These are phyloP conservation scores for Ganoderma resinaceum DNA, from an alignment of 1,284 basidiomycete genomes.

Conservation along the genomic window DNA sequence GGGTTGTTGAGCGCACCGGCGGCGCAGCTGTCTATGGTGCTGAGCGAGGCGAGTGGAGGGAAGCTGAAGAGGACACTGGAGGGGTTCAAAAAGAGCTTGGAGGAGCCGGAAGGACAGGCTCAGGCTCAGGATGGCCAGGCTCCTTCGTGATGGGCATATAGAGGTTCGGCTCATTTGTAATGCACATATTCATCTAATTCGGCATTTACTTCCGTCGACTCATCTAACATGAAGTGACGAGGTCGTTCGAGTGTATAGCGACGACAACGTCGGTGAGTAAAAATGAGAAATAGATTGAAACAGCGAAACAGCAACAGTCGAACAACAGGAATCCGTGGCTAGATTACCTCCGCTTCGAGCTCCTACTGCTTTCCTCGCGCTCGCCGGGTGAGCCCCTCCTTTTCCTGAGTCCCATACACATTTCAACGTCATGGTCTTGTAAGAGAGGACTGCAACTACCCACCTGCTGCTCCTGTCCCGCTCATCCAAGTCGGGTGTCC, in stretches of 20 bases:
- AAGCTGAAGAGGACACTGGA: slow-evolving; percentile 78
- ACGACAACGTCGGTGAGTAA: neutral
- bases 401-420: slow-evolving; percentile 34
- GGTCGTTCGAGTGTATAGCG: neutral
- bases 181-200: slow-evolving; percentile 28
- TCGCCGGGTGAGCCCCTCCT: slow-evolving; percentile 40
- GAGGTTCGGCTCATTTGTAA: slow-evolving; percentile 20
- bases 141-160: slow-evolving; percentile 21
- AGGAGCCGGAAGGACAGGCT: slow-evolving; percentile 47
- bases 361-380: slow-evolving; percentile 38
- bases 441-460: slow-evolving; percentile 17
- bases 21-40: slow-evolving; percentile 69
- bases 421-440: slow-evolving; percentile 5
- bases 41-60: slow-evolving; percentile 78
- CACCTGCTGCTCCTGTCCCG: slow-evolving; percentile 40
- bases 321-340: neutral
- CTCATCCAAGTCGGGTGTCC: slow-evolving; percentile 37
- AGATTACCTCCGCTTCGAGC: slow-evolving; percentile 42
- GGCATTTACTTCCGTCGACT: slow-evolving; percentile 12
- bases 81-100: slow-evolving; percentile 77
- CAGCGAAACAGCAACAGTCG: neutral
- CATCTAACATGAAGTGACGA: neutral
- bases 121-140: slow-evolving; percentile 34
- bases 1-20: slow-evolving; percentile 77
- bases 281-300: neutral